Evolutionary conservation across 768 basidiomycete species (phyloP), one percentile per base, ranked within the genome.

Genomic region (Pulveroboletus sp.): DNA sequence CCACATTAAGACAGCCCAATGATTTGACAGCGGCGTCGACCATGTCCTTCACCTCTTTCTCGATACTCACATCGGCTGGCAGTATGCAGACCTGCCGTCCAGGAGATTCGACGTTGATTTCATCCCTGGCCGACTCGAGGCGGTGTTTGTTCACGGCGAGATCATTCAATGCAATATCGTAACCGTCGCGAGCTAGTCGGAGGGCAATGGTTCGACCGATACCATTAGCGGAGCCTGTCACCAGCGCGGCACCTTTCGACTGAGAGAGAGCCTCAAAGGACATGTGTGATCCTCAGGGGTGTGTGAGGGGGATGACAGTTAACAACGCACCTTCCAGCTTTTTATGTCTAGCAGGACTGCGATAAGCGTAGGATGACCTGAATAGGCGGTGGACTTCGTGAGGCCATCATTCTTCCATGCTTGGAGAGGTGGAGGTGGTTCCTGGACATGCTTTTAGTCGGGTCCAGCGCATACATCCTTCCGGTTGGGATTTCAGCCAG

Each of bases 131-230:
- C 15, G 40, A 35, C 8, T 59, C 59, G 0, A 70, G 61, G 1
- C 45, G 38, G 1, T 36, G 38, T n/a, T 52, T 49, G 33, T 64
- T 61, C 1, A 18, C n/a, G 2, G 55, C n/a, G 15, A 73, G 49
- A 47, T 73, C 70, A 53, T 69, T 72, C 17, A 73, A 43, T 1
- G 56, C 68, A 11, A 73, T 44, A 26, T 72, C 67, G 33, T 65
- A 69, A 0, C 72, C 72, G 24, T 72, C 69, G 6, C 47, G 53
- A 1, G 71, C 72, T 14, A 73, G 68, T 32, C 64, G 58, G 18
- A 72, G 50, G 15, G 72, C 69, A 17, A 72, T 71, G 14, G 45
- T 44, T 4, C 62, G 62, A 8, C 72, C 72, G 17, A 73, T 72
- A 9, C 63, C 70, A 21, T 50, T 62, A 11, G 58, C 65, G 0